These are phyloP conservation scores for Cenococcum geophilum DNA, from an alignment of 495 filamentous ascomycete genomes.

Conservation along the genomic window DNA sequence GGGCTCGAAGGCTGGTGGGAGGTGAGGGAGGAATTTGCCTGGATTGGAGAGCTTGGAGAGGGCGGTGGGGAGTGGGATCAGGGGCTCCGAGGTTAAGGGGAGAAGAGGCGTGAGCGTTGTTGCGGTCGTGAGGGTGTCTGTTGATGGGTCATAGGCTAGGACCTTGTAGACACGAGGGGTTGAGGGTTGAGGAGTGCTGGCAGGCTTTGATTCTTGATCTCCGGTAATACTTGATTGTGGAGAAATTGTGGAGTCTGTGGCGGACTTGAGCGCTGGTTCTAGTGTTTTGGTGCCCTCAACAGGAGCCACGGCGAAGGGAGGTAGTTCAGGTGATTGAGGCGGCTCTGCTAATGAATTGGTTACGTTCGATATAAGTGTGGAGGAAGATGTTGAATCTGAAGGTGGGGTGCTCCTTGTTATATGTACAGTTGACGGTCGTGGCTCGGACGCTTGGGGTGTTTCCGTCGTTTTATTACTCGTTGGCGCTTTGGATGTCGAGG, in stretches of 20 bases:
- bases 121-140: conserved; percentile 10
- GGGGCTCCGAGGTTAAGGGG: not conserved
- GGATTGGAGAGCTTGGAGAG: conserved; percentile 11
- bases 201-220: not conserved
- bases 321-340: not conserved
- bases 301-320: not conserved
- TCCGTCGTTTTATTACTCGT: not conserved
- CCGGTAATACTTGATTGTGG: not conserved
- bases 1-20: conserved; percentile 13
- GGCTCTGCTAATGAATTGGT: not conserved
- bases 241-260: not conserved
- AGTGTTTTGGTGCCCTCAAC: not conserved
- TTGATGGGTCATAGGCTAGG: conserved; percentile 15
- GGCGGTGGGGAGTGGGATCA: conserved; percentile 12
- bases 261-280: not conserved
- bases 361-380: not conserved
- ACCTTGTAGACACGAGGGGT: conserved; percentile 6
- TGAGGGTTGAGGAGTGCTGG: not conserved
- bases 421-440: not conserved
- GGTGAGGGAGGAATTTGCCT: conserved; percentile 20
- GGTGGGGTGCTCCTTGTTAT: not conserved
- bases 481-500: not conserved
- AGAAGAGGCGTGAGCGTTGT: not conserved
- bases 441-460: not conserved
- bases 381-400: not conserved